These are phyloP conservation scores for Vicia faba DNA, from an alignment of 306 rosid genomes.

Conservation along the genomic window DNA sequence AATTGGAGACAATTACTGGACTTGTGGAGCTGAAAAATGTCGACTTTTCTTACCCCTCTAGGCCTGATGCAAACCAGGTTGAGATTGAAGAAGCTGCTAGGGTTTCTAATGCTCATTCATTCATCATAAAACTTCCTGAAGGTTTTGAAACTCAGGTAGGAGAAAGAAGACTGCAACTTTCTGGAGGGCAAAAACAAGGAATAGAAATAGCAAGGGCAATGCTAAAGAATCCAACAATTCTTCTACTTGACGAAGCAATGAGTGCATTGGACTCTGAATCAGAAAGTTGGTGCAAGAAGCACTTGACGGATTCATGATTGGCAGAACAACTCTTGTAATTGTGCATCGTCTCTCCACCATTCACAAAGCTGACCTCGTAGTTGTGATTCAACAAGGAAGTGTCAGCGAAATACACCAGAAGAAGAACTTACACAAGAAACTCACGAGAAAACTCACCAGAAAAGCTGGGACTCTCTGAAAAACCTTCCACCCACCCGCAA, in stretches of 20 bases:
- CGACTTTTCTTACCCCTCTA: conserved; percentile 86
- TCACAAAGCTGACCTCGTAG: conserved; percentile 97
- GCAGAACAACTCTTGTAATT: conserved; percentile 92
- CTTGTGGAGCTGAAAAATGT: conserved; percentile 82
- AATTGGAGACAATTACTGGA: conserved; percentile 76
- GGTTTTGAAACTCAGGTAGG: conserved; percentile 98
- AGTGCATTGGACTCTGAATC: conserved; percentile 99
- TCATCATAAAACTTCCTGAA: conserved; percentile 91
- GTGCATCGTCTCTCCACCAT: conserved; percentile 98
- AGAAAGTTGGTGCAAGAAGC: conserved; percentile 97
- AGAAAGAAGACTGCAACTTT: conserved; percentile 93
- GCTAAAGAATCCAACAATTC: conserved; percentile 96
- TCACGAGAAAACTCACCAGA: too few species aligned
- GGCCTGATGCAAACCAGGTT: conserved; percentile 88
- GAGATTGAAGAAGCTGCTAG: conserved; percentile 99
- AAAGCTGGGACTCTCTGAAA: too few species aligned
- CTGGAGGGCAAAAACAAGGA: conserved; percentile 98
- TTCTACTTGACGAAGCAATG: conserved; percentile 92
- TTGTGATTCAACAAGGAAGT: conserved; percentile 91
- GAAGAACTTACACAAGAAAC: too few species aligned
- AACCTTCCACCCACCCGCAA: too few species aligned
- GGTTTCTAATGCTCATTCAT: too few species aligned
- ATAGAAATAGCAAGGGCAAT: conserved; percentile 98
- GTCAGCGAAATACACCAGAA: too few species aligned
- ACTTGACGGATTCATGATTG: conserved; percentile 97